Percentiles rank a stretch among this genome's conserved stretches.
Evolutionary conservation across 306 rosid genomes (phyloP).

Genomic region (Castanea mollissima): DNA sequence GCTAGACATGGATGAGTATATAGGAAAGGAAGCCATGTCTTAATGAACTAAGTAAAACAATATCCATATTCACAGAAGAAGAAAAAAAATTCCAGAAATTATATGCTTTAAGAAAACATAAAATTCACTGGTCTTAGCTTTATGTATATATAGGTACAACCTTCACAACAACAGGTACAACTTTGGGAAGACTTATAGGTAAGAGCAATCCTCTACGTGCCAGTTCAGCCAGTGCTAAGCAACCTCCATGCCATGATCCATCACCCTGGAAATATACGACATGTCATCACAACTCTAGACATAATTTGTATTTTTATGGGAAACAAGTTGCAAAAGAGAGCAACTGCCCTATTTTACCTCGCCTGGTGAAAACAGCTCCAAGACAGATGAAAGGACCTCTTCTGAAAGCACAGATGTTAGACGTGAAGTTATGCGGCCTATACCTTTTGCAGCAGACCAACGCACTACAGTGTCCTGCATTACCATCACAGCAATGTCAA

Average conservation of each 20-base stretch:
- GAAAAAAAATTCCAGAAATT: constrained; percentile 8
- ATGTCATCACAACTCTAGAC: constrained; percentile 1
- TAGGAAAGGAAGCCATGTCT: background rate
- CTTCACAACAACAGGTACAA: constrained; percentile 91
- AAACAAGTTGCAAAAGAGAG: constrained; percentile 23
- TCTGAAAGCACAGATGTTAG: constrained; percentile 81
- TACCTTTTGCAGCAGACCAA: constrained; percentile 98
- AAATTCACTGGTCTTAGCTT: constrained; percentile 9
- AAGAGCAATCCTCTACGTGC: constrained; percentile 96
- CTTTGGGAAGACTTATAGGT: constrained; percentile 75
- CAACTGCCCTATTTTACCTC: constrained; percentile 56
- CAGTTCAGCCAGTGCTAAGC: constrained; percentile 97
- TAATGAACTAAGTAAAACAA: background rate
- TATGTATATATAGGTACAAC: constrained; percentile 37
- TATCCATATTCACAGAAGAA: background rate
- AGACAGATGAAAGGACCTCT: constrained; percentile 83
- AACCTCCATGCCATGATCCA: constrained; percentile 99
- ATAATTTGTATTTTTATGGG: background rate
- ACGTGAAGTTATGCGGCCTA: constrained; percentile 81
- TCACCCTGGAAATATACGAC: constrained; percentile 65
- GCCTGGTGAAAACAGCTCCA: constrained; percentile 87
- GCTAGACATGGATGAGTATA: background rate
- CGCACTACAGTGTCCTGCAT: constrained; percentile 94
- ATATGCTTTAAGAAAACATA: constrained; percentile 20
- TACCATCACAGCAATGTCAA: constrained; percentile 19